Conservation (phyloP, 2,329 filamentous ascomycete species). For the Phyllosticta capitalensis region DNA sequence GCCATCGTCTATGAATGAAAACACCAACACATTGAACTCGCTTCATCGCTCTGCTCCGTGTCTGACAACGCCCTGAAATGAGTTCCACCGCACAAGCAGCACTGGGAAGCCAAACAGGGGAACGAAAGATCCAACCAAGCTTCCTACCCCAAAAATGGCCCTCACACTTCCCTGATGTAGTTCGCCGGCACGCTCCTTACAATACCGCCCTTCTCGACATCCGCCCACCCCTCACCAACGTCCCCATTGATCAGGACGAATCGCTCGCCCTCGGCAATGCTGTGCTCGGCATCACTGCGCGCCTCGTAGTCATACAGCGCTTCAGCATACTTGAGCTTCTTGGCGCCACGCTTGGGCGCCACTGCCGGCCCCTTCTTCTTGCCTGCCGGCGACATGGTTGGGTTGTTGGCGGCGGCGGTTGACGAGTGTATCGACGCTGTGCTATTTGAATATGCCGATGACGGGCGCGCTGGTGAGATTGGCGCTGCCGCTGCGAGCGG, state of each 20-base stretch:
- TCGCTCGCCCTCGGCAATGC: slow-evolving; percentile 80
- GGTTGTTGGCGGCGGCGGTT: slow-evolving; percentile 20
- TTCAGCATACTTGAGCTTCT: slow-evolving; percentile 89
- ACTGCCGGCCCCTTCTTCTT: slow-evolving; percentile 92
- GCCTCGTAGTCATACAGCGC: slow-evolving; percentile 88
- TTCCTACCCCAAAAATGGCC: background rate
- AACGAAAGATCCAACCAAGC: background rate
- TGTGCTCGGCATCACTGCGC: slow-evolving; percentile 76
- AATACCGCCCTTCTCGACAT: slow-evolving; percentile 84
- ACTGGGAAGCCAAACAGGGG: background rate
- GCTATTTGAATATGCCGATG: slow-evolving; percentile 63
- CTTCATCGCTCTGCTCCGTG: no score
- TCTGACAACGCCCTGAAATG: no score
- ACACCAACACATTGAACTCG: no score
- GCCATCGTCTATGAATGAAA: no score
- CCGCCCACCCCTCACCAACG: slow-evolving; percentile 88
- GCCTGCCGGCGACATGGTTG: slow-evolving; percentile 24
- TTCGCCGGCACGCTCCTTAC: slow-evolving; percentile 88
- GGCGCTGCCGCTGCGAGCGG: slow-evolving; percentile 31
- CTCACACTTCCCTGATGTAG: slow-evolving; percentile 65
- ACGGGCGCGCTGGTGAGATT: slow-evolving; percentile 26
- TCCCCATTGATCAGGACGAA: slow-evolving; percentile 87
- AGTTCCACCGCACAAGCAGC: no score
- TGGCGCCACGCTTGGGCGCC: slow-evolving; percentile 79
- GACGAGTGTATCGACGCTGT: slow-evolving; percentile 60